These are phyloP conservation scores for Dictyostelium firmibasis DNA, from an alignment of 78 protist genomes.

Conservation along the genomic window DNA sequence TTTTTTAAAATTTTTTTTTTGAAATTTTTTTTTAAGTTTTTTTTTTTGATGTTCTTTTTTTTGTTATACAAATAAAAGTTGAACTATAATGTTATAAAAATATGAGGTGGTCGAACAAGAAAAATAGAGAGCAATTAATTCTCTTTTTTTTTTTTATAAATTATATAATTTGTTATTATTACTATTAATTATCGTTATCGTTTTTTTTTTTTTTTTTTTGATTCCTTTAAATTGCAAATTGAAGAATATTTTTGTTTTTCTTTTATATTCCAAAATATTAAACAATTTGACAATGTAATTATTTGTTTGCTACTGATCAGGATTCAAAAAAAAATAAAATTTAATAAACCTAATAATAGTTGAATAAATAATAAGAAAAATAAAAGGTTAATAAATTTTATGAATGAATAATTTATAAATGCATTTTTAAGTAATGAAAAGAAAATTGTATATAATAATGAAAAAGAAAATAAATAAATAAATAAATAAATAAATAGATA, in stretches of 20 bases:
- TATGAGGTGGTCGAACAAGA: not conserved
- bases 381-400: not conserved
- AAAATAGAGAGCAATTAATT: not conserved
- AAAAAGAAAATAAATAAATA: too few species aligned
- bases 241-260: not conserved
- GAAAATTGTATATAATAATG: too few species aligned
- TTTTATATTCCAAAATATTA: not conserved
- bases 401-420: too few species aligned
- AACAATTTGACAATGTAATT: not conserved
- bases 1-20: not conserved
- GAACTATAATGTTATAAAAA: not conserved
- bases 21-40: not conserved
- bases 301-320: not conserved
- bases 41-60: conserved; percentile 2
- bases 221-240: not conserved
- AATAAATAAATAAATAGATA: too few species aligned
- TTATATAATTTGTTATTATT: too few species aligned
- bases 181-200: not conserved
- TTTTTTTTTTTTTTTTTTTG: not conserved
- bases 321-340: not conserved
- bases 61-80: not conserved
- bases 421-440: too few species aligned
- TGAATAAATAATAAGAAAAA: too few species aligned
- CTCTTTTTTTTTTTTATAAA: not conserved
- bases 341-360: not conserved